Percentiles rank a stretch among this genome's conserved stretches.
Evolutionary conservation across 345 rosid genomes (phyloP).

Genomic region (Theobroma cacao): DNA sequence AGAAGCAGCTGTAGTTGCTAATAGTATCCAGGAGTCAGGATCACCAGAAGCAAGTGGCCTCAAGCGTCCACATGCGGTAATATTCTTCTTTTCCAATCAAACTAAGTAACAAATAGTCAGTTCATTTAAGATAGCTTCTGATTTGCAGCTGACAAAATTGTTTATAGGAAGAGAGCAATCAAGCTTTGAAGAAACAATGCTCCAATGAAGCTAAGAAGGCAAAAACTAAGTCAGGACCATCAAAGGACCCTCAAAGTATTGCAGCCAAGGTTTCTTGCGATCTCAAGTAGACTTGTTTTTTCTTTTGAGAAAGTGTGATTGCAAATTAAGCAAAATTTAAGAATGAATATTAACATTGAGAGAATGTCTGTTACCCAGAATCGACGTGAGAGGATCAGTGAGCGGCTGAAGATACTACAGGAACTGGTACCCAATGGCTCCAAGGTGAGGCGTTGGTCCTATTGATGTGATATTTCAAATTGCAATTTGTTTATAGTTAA

Average conservation of each 20-base stretch:
- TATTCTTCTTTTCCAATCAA: neutral
- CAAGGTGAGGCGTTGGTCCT: constrained; percentile 39
- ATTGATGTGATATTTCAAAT: neutral
- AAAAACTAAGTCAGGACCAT: constrained; percentile 46
- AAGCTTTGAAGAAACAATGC: constrained; percentile 59
- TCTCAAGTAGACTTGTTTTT: neutral
- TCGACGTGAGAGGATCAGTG: constrained; percentile 90
- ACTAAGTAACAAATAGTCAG: neutral
- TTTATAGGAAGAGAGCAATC: constrained; percentile 46
- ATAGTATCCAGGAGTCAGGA: constrained; percentile 35
- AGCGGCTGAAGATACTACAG: constrained; percentile 75
- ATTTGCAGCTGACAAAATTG: neutral
- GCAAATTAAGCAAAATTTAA: constrained; percentile 20
- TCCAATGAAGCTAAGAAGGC: constrained; percentile 34
- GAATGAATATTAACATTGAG: neutral
- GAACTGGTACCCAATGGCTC: constrained; percentile 91
- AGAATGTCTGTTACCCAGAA: constrained; percentile 43
- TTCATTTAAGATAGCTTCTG: neutral
- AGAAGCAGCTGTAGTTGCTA: constrained; percentile 46
- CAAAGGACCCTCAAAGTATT: constrained; percentile 86
- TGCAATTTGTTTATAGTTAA: neutral
- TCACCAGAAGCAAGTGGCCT: constrained; percentile 34
- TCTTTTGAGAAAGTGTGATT: neutral
- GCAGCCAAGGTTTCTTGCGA: constrained; percentile 81
- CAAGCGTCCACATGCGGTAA: constrained; percentile 61